These are phyloP conservation scores for Penicillium waksmanii DNA, from an alignment of 495 filamentous ascomycete species.

Conservation along the genomic window DNA sequence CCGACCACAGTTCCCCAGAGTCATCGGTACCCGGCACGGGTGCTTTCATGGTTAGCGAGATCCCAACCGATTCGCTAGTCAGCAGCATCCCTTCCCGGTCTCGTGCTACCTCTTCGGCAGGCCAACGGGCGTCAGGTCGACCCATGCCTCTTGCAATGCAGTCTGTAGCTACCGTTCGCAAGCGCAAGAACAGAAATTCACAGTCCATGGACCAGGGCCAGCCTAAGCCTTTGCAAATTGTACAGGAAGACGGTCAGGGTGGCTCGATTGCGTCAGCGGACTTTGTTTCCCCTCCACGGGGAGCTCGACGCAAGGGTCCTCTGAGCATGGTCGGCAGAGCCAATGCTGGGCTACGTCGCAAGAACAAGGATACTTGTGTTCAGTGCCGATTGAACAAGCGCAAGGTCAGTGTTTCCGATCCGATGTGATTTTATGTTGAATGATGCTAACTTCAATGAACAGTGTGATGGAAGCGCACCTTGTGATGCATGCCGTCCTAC, in stretches of 20 bases:
- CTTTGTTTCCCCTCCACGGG: conserved; percentile 50
- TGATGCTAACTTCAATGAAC: conserved; percentile 12
- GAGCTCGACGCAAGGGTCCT: conserved; percentile 52
- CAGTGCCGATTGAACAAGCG: conserved; percentile 54
- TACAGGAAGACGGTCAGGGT: conserved; percentile 53
- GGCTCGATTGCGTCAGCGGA: conserved; percentile 54
- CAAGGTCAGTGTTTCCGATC: conserved; percentile 36
- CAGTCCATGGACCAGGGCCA: conserved; percentile 35
- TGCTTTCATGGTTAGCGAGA: conserved; percentile 47
- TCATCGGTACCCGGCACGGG: conserved; percentile 33
- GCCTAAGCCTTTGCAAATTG: conserved; percentile 48
- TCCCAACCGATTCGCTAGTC: conserved; percentile 36
- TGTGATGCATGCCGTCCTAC: conserved; percentile 54
- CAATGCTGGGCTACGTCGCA: conserved; percentile 49
- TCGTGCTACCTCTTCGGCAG: conserved; percentile 30
- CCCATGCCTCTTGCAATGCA: conserved; percentile 42
- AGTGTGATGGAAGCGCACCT: conserved; percentile 53
- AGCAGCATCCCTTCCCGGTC: conserved; percentile 33
- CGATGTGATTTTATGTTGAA: not conserved
- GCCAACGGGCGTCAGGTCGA: conserved; percentile 32
- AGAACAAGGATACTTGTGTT: conserved; percentile 55
- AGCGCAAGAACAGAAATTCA: conserved; percentile 46
- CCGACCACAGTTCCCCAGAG: conserved; percentile 32
- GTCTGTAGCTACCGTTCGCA: conserved; percentile 40
- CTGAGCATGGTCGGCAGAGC: conserved; percentile 49